Evolutionary conservation across 345 rosid species (phyloP).

Genomic region (Mallotus nudiflorus): DNA sequence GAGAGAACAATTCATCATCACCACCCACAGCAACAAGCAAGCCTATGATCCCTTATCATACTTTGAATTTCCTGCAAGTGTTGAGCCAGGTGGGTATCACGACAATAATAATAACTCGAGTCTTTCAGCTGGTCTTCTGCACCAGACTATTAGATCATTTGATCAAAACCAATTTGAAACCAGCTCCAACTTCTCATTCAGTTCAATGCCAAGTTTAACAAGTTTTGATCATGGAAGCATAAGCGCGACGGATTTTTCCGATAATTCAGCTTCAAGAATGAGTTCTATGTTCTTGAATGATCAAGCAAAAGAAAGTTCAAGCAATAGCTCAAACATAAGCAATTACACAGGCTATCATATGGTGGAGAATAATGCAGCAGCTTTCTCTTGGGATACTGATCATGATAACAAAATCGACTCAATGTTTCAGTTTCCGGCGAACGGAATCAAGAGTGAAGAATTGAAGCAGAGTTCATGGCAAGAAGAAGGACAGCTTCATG

Average conservation of each 20-base stretch:
- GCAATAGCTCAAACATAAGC: slow-evolving; percentile 58
- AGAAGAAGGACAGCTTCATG: too few relatives aligned
- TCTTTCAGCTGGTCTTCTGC: slow-evolving; percentile 13
- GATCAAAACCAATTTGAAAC: slow-evolving; percentile 36
- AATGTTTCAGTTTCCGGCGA: slow-evolving; percentile 41
- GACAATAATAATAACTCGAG: slow-evolving; percentile 10
- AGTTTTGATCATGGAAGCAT: slow-evolving; percentile 42
- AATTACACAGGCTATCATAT: slow-evolving; percentile 40
- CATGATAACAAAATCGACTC: slow-evolving; percentile 36
- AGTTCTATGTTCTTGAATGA: slow-evolving; percentile 37
- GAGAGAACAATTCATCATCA: too few relatives aligned
- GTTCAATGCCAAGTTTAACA: slow-evolving; percentile 50
- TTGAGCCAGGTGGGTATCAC: slow-evolving; percentile 27
- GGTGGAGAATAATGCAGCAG: slow-evolving; percentile 35
- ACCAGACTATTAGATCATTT: slow-evolving; percentile 11
- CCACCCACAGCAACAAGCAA: slow-evolving; percentile 25
- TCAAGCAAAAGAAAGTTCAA: slow-evolving; percentile 40
- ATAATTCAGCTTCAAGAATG: slow-evolving; percentile 44
- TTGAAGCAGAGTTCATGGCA: slow-evolving; percentile 38
- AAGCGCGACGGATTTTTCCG: slow-evolving; percentile 40
- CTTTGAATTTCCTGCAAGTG: slow-evolving; percentile 36
- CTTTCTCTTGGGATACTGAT: slow-evolving; percentile 34
- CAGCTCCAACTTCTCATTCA: slow-evolving; percentile 31
- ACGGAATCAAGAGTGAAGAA: slow-evolving; percentile 40
- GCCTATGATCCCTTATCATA: slow-evolving; percentile 37